Base-by-base conservation (phyloP, 139 green algal genomes). In the Chlorella sp. region DNA sequence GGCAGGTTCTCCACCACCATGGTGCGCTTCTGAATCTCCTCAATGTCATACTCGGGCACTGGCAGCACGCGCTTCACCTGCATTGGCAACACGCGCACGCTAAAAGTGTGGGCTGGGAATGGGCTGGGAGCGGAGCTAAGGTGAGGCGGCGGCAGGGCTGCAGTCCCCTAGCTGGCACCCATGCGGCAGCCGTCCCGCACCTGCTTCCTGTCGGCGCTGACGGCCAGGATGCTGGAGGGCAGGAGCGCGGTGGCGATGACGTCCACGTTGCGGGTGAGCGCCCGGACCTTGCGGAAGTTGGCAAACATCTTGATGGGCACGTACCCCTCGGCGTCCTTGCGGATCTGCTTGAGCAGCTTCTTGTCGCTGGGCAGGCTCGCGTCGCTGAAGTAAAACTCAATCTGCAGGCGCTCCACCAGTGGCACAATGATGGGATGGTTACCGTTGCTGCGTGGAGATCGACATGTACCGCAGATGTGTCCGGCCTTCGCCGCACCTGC, bases 331-430 rank as follows among this genome's bases (percentile, higher is more conserved):
- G 81, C 35, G 36, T 87, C 83, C 72, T 82, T 85, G 20, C 67
- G 59, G 24, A 93, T 80, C 49, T 87, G 78, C 67, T 90, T 89
- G 0, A 91, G 74, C 27, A 94, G 62, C 60, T 91, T 90, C 68
- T 86, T 86, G 67, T 94, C 89, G 0, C 84, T 90, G 1, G 87
- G 86, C 32, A 93, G 82, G 74, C 91, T 94, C n/a, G 80, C 76
- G 35, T 94, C 87, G 50, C 74, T 82, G 70, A 92, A 92, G 69
- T 94, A 94, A 35, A 91, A 93, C 75, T 92, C 88, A 20, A 94
- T 79, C 82, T 94, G 72, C 42, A 17, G 42, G 17, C 42, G n/a
- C n/a, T n/a, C n/a, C n/a, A n/a, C n/a, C n/a, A n/a, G n/a, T n/a
- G n/a, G n/a, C n/a, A n/a, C n/a, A n/a, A 55, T 55, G 42, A 17